phyloP scores from a whole-genome alignment of 306 rosid species.

The Fagus sylvatica region DNA sequence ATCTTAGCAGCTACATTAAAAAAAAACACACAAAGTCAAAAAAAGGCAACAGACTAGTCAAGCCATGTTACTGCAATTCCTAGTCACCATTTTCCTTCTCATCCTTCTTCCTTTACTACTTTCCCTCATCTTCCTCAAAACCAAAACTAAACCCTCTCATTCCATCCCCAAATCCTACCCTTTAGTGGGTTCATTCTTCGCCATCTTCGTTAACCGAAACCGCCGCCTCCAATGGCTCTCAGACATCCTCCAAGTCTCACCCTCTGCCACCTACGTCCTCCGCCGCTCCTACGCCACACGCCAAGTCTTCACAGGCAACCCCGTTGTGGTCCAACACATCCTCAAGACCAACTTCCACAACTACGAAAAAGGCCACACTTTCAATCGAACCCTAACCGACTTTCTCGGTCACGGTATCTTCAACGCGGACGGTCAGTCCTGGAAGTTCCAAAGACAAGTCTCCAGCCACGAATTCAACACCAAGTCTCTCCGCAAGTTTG shows the following conservation, averaged over 20 bases:
- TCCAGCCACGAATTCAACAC: constrained; percentile 59
- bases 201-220: constrained; percentile 34
- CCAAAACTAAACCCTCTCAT: constrained; percentile 4
- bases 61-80: neutral
- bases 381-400: constrained; percentile 27
- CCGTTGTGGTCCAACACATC: constrained; percentile 60
- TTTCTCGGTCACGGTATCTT: constrained; percentile 75
- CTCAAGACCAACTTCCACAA: constrained; percentile 58
- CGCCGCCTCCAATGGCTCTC: constrained; percentile 58
- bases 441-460: constrained; percentile 72
- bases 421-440: constrained; percentile 43
- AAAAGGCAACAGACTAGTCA: no score
- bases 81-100: neutral
- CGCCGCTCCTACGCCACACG: constrained; percentile 40
- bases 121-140: constrained; percentile 18
- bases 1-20: no score
- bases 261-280: constrained; percentile 57
- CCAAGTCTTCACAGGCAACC: constrained; percentile 55
- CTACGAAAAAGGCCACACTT: constrained; percentile 48
- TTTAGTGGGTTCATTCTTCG: constrained; percentile 44
- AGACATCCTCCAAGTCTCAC: constrained; percentile 47
- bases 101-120: constrained; percentile 4
- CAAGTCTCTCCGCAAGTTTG: constrained; percentile 50
- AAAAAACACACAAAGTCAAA: neutral
- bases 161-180: constrained; percentile 59